These are phyloP conservation scores for Amphirosellinia nigrospora DNA, from an alignment of 495 filamentous ascomycete species.

Conservation along the genomic window DNA sequence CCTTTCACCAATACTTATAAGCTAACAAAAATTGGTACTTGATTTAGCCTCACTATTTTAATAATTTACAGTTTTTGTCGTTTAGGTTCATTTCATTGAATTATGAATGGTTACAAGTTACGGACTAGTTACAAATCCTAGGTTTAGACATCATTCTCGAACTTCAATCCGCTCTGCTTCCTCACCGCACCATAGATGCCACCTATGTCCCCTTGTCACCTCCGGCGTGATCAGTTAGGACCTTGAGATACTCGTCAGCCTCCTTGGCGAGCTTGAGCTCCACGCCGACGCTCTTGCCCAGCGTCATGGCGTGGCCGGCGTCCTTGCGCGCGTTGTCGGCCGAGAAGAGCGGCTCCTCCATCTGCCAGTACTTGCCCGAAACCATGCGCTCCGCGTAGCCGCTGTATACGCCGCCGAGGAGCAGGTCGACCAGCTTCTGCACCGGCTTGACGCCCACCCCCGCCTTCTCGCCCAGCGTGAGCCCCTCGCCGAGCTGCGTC, in stretches of 20 bases:
- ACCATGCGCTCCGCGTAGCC: slow-evolving; percentile 78
- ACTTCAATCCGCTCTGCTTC: slow-evolving; percentile 71
- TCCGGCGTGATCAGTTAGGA: slow-evolving; percentile 63
- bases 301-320: slow-evolving; percentile 70
- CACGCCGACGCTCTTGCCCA: slow-evolving; percentile 69
- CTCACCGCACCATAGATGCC: slow-evolving; percentile 82
- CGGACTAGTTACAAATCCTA: background rate
- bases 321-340: slow-evolving; percentile 90
- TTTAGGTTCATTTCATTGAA: background rate
- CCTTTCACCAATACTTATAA: background rate
- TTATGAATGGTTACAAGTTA: background rate
- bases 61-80: background rate
- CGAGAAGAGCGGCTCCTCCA: slow-evolving; percentile 76
- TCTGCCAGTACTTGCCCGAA: slow-evolving; percentile 71
- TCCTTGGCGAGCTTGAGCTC: slow-evolving; percentile 69
- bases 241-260: slow-evolving; percentile 72
- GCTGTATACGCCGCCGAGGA: slow-evolving; percentile 69
- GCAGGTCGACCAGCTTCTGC: slow-evolving; percentile 68
- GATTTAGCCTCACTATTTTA: background rate
- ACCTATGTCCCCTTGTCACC: slow-evolving; percentile 78
- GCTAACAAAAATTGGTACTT: background rate
- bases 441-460: slow-evolving; percentile 75
- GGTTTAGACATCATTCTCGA: slow-evolving; percentile 57
- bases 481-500: slow-evolving; percentile 75
- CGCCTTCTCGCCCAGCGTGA: slow-evolving; percentile 78